Percentiles rank a stretch among this genome's conserved stretches.
Evolutionary conservation across 176 grass and related monocot genomes (phyloP).

Genomic region (Alopecurus myosuroides): DNA sequence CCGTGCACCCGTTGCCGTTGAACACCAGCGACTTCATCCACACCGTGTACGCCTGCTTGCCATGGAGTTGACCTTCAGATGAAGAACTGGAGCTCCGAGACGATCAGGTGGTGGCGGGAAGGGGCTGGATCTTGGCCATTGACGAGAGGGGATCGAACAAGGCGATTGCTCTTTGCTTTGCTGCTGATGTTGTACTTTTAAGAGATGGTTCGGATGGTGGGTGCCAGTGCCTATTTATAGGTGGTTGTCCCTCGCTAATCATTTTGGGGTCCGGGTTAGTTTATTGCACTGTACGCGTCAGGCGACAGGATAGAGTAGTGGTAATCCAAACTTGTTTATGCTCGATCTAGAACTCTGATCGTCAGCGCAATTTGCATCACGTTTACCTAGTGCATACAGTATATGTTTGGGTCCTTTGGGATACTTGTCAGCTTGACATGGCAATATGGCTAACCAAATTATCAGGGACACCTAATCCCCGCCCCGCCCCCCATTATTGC

Average conservation of each 20-base stretch:
- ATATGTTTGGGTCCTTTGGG: too few relatives aligned
- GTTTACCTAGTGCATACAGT: slow-evolving; percentile 13
- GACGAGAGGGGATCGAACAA: not conserved
- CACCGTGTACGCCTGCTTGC: slow-evolving; percentile 43
- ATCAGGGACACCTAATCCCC: not conserved
- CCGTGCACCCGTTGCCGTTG: slow-evolving; percentile 63
- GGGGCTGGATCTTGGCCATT: slow-evolving; percentile 43
- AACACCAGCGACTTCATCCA: slow-evolving; percentile 94
- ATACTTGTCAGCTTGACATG: not conserved
- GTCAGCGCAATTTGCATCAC: slow-evolving; percentile 3
- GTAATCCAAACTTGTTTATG: slow-evolving; percentile 19
- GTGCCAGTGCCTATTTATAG: slow-evolving; percentile 6
- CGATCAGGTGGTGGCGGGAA: too few relatives aligned
- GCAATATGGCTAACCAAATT: not conserved
- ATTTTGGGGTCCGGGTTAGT: not conserved
- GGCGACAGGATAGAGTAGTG: slow-evolving; percentile 3
- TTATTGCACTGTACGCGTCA: slow-evolving; percentile 16
- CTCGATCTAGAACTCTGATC: not conserved
- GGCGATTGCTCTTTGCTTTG: not conserved
- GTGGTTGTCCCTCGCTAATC: not conserved
- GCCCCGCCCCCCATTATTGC: too few relatives aligned
- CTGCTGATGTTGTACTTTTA: not conserved
- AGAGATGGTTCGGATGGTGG: not conserved
- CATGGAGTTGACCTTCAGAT: not conserved
- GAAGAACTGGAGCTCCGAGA: too few relatives aligned